Evolutionary conservation across 2,329 filamentous ascomycete species (phyloP).

Genomic region (Penicillium expansum): DNA sequence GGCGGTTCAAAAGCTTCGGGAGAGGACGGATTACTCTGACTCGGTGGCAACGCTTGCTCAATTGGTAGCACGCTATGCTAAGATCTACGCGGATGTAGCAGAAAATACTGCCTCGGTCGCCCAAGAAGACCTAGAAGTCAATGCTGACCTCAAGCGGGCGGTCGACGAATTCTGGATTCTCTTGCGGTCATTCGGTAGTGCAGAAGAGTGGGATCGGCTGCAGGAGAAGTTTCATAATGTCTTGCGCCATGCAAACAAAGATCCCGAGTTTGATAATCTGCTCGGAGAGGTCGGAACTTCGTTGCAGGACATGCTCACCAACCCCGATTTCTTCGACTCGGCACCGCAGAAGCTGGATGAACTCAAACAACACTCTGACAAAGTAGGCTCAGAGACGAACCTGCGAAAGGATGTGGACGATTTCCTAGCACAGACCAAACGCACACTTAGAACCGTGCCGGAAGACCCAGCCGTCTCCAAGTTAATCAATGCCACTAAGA

Average conservation of each 20-base stretch:
- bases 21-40: constrained; percentile 77
- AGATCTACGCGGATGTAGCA: constrained; percentile 71
- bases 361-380: constrained; percentile 55
- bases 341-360: constrained; percentile 64
- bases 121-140: constrained; percentile 69
- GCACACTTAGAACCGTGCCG: constrained; percentile 65
- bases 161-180: constrained; percentile 78
- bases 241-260: constrained; percentile 68
- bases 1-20: constrained; percentile 69
- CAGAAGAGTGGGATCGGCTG: constrained; percentile 70
- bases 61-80: constrained; percentile 74
- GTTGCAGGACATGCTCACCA: constrained; percentile 76
- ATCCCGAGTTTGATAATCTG: constrained; percentile 78
- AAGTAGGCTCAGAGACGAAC: constrained; percentile 62
- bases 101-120: constrained; percentile 65
- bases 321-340: constrained; percentile 81
- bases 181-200: constrained; percentile 74
- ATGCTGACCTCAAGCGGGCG: constrained; percentile 71
- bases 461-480: constrained; percentile 70
- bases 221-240: constrained; percentile 67
- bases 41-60: constrained; percentile 77
- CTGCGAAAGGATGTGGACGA: constrained; percentile 71
- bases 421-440: constrained; percentile 66
- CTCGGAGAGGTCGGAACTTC: constrained; percentile 70
- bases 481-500: constrained; percentile 64